A percentile compares a stretch with the other conserved stretches of the same genome.
phyloP scores from a whole-genome alignment of 2,329 filamentous ascomycete species.

The Cladophialophora psammophila region DNA sequence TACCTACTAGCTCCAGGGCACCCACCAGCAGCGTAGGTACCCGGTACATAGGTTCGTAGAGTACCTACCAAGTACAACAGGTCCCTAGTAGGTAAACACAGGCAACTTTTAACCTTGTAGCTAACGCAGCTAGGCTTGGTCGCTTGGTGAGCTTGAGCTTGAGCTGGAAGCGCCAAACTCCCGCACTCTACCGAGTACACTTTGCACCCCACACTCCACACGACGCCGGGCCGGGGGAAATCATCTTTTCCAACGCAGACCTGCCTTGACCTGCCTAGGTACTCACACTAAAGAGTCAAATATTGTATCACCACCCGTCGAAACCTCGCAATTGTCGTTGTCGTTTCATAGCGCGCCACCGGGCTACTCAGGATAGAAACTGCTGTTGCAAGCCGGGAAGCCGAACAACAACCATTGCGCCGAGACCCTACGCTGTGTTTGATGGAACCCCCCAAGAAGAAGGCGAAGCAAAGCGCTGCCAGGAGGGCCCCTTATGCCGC shows the following conservation, averaged over 20 bases:
- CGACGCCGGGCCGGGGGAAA: too few species aligned
- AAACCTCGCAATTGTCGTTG: neutral
- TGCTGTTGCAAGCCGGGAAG: neutral
- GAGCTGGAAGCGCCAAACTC: neutral
- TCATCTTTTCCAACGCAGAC: too few species aligned
- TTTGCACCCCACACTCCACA: neutral
- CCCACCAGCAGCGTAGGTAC: too few species aligned
- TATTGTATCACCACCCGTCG: neutral
- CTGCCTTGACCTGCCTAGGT: neutral
- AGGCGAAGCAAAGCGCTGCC: neutral
- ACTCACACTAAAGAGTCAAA: neutral
- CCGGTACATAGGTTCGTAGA: too few species aligned
- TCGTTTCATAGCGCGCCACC: neutral
- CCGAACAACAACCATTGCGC: too few species aligned
- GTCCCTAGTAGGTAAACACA: too few species aligned
- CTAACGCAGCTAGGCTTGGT: too few species aligned
- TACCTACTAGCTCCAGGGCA: too few species aligned
- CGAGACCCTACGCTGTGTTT: too few species aligned
- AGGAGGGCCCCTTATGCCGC: conserved; percentile 20
- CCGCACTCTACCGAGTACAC: neutral
- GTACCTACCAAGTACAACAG: too few species aligned
- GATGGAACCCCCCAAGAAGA: conserved; percentile 22
- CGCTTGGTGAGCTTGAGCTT: neutral
- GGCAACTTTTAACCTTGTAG: too few species aligned
- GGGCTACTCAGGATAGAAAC: neutral